phyloP scores from a whole-genome alignment of 176 grass and related monocot genomes.

The Eragrostis nindensis region DNA sequence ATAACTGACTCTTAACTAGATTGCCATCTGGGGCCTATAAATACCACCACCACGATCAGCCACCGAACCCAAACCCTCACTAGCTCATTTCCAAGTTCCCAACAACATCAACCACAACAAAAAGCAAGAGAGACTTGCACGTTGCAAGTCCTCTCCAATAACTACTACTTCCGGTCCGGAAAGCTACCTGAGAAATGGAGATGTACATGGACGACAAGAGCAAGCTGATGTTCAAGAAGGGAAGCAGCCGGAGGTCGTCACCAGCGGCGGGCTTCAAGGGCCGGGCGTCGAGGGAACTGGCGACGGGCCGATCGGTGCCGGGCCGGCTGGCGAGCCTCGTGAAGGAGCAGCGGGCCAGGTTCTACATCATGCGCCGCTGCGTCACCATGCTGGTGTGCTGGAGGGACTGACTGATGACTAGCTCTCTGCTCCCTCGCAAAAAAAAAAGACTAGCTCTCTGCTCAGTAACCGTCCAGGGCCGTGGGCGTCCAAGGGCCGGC shows the following conservation, averaged over 20 bases:
- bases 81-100: too few relatives aligned
- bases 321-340: constrained; percentile 56
- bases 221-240: constrained; percentile 48
- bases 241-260: constrained; percentile 4
- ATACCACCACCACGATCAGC: constrained; percentile 8
- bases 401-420: constrained; percentile 51
- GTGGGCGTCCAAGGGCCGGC: neutral
- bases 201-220: constrained; percentile 56
- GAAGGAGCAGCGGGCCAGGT: constrained; percentile 77
- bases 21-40: constrained; percentile 16
- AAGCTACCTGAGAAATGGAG: too few relatives aligned
- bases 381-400: constrained; percentile 88
- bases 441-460: neutral
- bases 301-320: neutral
- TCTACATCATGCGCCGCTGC: constrained; percentile 91
- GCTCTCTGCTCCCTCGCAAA: neutral
- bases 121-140: neutral
- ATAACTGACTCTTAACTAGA: neutral
- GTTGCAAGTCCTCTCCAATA: neutral
- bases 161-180: neutral
- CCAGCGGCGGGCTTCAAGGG: neutral
- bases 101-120: neutral
- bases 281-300: neutral
- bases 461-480: neutral
- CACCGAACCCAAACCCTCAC: neutral